Base-by-base conservation (phyloP, 805 yeast species). In the Saccharomycopsis babjevae region DNA sequence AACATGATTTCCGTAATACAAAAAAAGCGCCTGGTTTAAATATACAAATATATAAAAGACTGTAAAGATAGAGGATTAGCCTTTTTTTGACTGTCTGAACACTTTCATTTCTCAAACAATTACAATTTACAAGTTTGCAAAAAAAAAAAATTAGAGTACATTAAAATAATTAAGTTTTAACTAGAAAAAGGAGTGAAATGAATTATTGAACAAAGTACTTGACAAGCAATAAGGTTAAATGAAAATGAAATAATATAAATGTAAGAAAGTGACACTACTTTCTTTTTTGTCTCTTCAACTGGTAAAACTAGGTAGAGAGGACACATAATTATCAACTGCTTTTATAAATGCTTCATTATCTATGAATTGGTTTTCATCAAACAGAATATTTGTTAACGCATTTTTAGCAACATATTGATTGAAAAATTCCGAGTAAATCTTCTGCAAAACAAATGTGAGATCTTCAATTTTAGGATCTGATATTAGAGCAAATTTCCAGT, bases 401-500 rank as follows among this genome's bases (percentile, higher is more conserved):
- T 89, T 89, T 68, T 81, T 78, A 22, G 83, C 86, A 13, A 89
- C 83, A 61, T 77, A 76, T 57, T 80, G 81, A 54, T 86, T 75
- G 69, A 83, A 89, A 38, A 83, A 73, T 25, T 78, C 76, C 11
- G 81, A 74, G 72, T 88, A 88, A 32, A 89, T 77, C 61, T 80
- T 83, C 67, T 78, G 78, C 59, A 89, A 73, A 8, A 78, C 81
- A 11, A 70, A 70, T 66, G 82, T 84, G 60, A 87, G 68, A 65
- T 83, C 79, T 58, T 83, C 85, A 11, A 81, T 76, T 1, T 67
- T 68, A 38, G 82, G 79, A 71, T 90, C 97, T 8, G 93, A 84
- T 34, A 91, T 72, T 28, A 92, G 69, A 39, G 88, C 84, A 67
- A 93, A 83, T 71, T 89, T 84, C 61, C 92, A 73, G 42, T 90